Base-by-base conservation (phyloP, 139 green algal genomes). In the Chlorella sp. region DNA sequence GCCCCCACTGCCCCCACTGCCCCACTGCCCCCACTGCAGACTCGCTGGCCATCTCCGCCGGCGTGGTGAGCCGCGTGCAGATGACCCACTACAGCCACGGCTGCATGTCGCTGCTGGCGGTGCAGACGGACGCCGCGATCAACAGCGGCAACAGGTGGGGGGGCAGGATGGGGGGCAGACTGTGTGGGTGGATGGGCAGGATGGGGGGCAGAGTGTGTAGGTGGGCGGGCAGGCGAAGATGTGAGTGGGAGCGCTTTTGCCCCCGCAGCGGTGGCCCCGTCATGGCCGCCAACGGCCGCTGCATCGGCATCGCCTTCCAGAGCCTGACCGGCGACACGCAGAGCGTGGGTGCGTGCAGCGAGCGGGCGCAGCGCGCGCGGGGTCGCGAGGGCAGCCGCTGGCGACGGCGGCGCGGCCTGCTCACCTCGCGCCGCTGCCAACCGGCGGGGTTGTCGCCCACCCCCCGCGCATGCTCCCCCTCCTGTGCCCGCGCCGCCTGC, bases 251-350 rank as follows among this genome's bases (percentile, higher is more conserved):
- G n/a, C n/a, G n/a, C n/a, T n/a, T n/a, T n/a, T n/a, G n/a, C n/a
- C n/a, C n/a, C n/a, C n/a, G n/a, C 59, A 45, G 51, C 66, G 82
- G 83, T 5, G 91, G 91, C 11, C 96, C 96, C 0, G 94, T 95
- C 45, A 96, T 99, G 85, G 91, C 94, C 82, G 55, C 69, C 17
- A 21, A 71, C 2, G 94, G 93, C 5, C 63, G 95, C 77, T 98
- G 93, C 73, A 88, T 96, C 1, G 96, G 96, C 61, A 95, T 99
- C 64, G 95, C 95, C 4, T 99, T 99, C 85, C 95, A 99, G 81
- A 87, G 68, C 3, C 77, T 96, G 23, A 92, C 90, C 69, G 66
- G 80, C 6, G 87, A 95, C 70, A 84, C 88, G 2, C 89, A 96
- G 65, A 92, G 89, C 71, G 89, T 90, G 46, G 72, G 67, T n/a